A percentile compares a stretch with the other conserved stretches of the same genome.
phyloP scores from a whole-genome alignment of 2,329 filamentous ascomycete genomes.

The Botrytis paeoniae region DNA sequence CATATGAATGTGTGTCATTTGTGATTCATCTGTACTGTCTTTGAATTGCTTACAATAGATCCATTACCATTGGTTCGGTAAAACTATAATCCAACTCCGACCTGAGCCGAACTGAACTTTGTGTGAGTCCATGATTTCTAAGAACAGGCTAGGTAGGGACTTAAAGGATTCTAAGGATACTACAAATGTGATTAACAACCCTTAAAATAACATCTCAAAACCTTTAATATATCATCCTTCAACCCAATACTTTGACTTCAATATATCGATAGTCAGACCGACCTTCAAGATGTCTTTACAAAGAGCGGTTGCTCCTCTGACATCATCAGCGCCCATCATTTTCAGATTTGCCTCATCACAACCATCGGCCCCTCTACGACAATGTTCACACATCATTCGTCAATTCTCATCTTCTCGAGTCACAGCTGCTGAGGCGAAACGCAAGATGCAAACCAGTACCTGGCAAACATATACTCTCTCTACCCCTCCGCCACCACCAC shows the following conservation, averaged over 20 bases:
- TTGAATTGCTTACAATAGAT: constrained; percentile 17
- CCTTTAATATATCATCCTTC: not conserved
- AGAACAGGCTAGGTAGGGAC: not conserved
- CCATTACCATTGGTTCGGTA: constrained; percentile 5
- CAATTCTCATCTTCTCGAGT: constrained; percentile 47
- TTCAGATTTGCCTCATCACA: constrained; percentile 34
- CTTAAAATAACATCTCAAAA: not conserved
- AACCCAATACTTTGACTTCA: not conserved
- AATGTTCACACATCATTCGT: constrained; percentile 42
- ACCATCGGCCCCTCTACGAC: constrained; percentile 38
- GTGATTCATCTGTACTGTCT: not conserved
- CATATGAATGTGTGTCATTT: not conserved
- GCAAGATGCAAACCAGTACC: constrained; percentile 63
- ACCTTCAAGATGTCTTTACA: constrained; percentile 33
- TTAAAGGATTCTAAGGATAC: not conserved
- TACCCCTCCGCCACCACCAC: constrained; percentile 44
- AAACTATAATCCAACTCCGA: constrained; percentile 13
- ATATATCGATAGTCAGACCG: not conserved
- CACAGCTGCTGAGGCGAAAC: constrained; percentile 49
- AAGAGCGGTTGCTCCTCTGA: constrained; percentile 34
- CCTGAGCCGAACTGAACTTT: constrained; percentile 2
- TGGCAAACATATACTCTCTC: constrained; percentile 57
- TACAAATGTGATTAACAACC: constrained; percentile 3
- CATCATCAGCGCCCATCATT: constrained; percentile 34
- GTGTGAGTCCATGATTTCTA: constrained; percentile 18